These are phyloP conservation scores for Tricholoma sp. DNA, from an alignment of 768 basidiomycete species.

Conservation along the genomic window DNA sequence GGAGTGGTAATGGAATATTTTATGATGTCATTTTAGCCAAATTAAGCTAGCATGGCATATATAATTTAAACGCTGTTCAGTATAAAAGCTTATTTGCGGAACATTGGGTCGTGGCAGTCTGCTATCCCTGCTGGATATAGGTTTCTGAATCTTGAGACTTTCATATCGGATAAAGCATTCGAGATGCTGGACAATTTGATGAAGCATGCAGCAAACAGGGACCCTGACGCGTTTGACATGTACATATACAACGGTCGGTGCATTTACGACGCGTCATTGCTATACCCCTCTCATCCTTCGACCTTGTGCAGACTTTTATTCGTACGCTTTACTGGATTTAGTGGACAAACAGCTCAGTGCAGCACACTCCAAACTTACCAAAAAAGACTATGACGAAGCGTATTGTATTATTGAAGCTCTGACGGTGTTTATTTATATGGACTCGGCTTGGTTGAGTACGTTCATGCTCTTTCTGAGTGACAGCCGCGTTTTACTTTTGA, in stretches of 20 bases:
- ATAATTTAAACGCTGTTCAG: no score
- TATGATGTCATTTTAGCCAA: no score
- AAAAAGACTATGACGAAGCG: conserved; percentile 28
- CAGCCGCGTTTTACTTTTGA: neutral
- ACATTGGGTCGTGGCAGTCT: neutral
- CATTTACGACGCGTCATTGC: neutral
- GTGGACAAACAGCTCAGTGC: conserved; percentile 26
- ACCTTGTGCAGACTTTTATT: conserved; percentile 22
- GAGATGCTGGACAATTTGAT: conserved; percentile 23
- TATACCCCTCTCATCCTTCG: neutral
- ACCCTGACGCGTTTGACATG: conserved; percentile 29
- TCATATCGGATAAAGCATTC: conserved; percentile 25
- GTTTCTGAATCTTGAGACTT: conserved; percentile 22
- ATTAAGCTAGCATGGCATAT: no score
- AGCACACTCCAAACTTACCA: conserved; percentile 25
- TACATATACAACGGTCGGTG: conserved; percentile 30
- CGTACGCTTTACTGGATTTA: conserved; percentile 29
- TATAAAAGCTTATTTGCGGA: neutral
- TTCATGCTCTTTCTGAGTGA: neutral
- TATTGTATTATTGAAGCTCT: conserved; percentile 28
- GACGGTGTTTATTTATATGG: conserved; percentile 25
- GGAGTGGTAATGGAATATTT: no score
- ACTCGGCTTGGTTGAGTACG: conserved; percentile 27
- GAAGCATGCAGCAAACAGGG: conserved; percentile 23
- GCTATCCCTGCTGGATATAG: conserved; percentile 27